Conservation (phyloP, 2,329 filamentous ascomycete genomes). For the Colletotrichum plurivorum region DNA sequence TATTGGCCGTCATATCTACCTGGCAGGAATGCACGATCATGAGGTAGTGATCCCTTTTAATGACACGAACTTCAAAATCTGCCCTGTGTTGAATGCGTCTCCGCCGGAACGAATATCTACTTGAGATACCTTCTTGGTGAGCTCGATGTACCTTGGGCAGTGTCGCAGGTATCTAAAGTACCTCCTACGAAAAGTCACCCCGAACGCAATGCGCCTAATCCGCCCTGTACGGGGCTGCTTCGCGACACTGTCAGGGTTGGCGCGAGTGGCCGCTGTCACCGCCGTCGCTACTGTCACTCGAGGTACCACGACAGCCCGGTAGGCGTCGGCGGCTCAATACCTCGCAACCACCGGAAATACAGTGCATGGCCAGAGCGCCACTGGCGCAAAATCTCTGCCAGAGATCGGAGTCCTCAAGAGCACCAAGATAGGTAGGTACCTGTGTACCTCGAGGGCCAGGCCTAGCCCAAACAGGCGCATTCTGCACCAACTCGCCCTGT, state of each 20-base stretch:
- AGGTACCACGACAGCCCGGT: slow-evolving; percentile 12
- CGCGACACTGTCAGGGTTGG: slow-evolving; percentile 16
- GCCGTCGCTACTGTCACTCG: slow-evolving; percentile 12
- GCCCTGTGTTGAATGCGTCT: neutral
- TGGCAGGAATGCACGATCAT: slow-evolving; percentile 22
- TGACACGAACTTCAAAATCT: slow-evolving; percentile 15
- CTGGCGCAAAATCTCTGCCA: slow-evolving; percentile 33
- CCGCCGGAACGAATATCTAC: neutral
- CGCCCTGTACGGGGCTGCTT: slow-evolving; percentile 12
- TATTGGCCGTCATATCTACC: slow-evolving; percentile 7
- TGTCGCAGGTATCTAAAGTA: no score
- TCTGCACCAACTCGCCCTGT: slow-evolving; percentile 26
- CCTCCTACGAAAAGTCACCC: slow-evolving; percentile 16
- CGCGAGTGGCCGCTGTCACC: slow-evolving; percentile 19
- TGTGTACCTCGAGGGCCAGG: neutral
- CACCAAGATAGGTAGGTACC: slow-evolving; percentile 1
- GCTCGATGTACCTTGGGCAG: no score
- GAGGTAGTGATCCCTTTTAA: slow-evolving; percentile 9
- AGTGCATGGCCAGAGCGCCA: slow-evolving; percentile 25
- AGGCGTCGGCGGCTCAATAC: slow-evolving; percentile 30
- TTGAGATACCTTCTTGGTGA: neutral
- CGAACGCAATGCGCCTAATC: neutral
- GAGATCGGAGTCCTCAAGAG: slow-evolving; percentile 31
- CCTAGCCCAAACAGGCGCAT: slow-evolving; percentile 25
- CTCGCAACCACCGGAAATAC: slow-evolving; percentile 24